Conservation (phyloP, 345 rosid species). For the Pugionium dolabratum region DNA sequence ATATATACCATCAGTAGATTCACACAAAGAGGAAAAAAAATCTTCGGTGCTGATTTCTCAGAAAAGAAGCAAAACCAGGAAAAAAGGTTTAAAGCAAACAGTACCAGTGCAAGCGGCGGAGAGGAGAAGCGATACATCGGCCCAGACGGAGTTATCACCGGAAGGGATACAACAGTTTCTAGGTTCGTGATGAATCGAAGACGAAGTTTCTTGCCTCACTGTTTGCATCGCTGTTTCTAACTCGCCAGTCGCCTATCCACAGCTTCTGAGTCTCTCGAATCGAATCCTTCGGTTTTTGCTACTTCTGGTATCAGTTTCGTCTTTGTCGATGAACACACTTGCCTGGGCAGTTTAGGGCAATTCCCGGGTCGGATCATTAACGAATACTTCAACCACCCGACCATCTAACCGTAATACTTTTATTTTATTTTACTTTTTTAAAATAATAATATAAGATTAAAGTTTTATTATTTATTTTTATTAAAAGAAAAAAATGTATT, state of each 20-base stretch:
- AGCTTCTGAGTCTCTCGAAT: slow-evolving; percentile 2
- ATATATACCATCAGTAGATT: neutral
- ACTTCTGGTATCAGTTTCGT: slow-evolving; percentile 4
- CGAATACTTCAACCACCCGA: neutral
- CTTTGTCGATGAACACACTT: slow-evolving; percentile 23
- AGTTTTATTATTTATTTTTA: no score
- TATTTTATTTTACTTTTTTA: no score
- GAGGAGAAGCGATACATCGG: slow-evolving; percentile 74
- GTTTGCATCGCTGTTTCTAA: slow-evolving; percentile 33
- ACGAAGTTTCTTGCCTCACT: slow-evolving; percentile 19
- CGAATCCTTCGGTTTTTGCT: slow-evolving; percentile 9
- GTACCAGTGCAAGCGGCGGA: slow-evolving; percentile 67
- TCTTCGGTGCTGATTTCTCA: neutral
- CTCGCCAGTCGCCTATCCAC: neutral
- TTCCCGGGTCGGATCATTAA: slow-evolving; percentile 29
- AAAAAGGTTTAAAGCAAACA: neutral
- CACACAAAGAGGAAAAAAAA: no score
- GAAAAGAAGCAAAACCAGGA: slow-evolving; percentile 8
- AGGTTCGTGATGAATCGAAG: slow-evolving; percentile 41
- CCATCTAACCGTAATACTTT: neutral
- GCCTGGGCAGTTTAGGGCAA: slow-evolving; percentile 27
- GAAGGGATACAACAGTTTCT: slow-evolving; percentile 53
- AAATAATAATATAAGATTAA: no score
- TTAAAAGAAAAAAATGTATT: no score
- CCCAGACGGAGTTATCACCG: slow-evolving; percentile 69